A percentile compares a stretch with the other conserved stretches of the same genome.
These are phyloP conservation scores for Phytophthora niederhauseri DNA, from an alignment of 352 stramenopile species.

Conservation along the genomic window DNA sequence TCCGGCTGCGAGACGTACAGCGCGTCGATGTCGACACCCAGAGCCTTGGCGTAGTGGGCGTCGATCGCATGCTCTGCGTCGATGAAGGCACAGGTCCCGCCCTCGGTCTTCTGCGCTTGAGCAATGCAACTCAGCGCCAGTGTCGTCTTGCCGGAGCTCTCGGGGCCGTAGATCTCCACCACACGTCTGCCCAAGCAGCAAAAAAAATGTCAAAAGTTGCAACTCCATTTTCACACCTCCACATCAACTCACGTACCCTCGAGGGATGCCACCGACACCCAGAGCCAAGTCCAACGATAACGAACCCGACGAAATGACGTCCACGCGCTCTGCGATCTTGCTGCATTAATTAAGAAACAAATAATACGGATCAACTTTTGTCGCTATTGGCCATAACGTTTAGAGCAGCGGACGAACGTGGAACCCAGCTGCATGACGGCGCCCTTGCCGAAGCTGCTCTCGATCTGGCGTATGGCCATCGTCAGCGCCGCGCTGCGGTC, in stretches of 20 bases:
- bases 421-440: constrained; percentile 97
- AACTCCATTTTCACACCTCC: background rate
- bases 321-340: constrained; percentile 89
- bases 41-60: constrained; percentile 92
- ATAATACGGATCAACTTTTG: constrained; percentile 12
- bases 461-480: constrained; percentile 96
- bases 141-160: constrained; percentile 98
- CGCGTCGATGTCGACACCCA: constrained; percentile 96
- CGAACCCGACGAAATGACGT: constrained; percentile 95
- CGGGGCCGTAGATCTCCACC: constrained; percentile 99
- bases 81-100: constrained; percentile 97
- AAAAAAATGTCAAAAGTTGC: constrained; percentile 24
- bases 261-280: constrained; percentile 94
- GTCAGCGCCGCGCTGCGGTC: constrained; percentile 90
- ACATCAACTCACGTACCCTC: constrained; percentile 57
- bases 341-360: constrained; percentile 28
- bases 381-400: background rate
- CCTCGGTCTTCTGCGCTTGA: constrained; percentile 92
- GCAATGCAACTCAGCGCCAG: constrained; percentile 97
- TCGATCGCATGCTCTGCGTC: constrained; percentile 99
- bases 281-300: constrained; percentile 94
- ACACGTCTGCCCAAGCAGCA: constrained; percentile 81
- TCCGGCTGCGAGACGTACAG: constrained; percentile 98
- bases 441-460: constrained; percentile 96
- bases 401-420: constrained; percentile 41